Conservation (phyloP, 495 filamentous ascomycete species). For the Xylaria scruposa region DNA sequence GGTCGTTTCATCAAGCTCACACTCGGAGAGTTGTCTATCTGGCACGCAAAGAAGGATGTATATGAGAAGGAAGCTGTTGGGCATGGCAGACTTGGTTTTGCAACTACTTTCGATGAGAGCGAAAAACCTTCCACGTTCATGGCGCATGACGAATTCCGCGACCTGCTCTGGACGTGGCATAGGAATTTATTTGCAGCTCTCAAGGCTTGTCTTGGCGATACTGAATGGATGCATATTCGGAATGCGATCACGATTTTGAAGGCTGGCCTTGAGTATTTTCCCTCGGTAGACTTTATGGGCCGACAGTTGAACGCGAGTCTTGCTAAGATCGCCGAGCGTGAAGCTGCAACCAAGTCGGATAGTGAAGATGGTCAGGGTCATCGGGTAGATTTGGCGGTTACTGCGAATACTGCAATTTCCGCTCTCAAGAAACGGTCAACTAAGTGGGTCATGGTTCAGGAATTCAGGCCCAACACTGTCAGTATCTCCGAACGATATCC, state of each 20-base stretch:
- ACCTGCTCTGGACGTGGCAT: constrained; percentile 90
- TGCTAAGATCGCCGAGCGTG: constrained; percentile 74
- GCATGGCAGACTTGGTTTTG: constrained; percentile 58
- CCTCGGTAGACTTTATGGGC: constrained; percentile 87
- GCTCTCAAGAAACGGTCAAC: constrained; percentile 78
- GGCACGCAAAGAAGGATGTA: constrained; percentile 77
- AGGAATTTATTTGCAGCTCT: constrained; percentile 74
- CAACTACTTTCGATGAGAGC: constrained; percentile 66
- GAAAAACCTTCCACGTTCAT: constrained; percentile 70
- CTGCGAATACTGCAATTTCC: constrained; percentile 84
- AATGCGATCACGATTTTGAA: constrained; percentile 95
- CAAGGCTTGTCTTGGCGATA: constrained; percentile 75
- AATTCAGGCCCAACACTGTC: constrained; percentile 65
- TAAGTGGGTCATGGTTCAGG: constrained; percentile 85
- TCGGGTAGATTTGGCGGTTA: constrained; percentile 87
- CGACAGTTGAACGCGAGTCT: constrained; percentile 71
- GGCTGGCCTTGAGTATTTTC: constrained; percentile 77
- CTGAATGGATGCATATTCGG: constrained; percentile 97
- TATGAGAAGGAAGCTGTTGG: constrained; percentile 82
- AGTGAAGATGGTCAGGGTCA: constrained; percentile 67
- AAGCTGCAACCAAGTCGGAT: constrained; percentile 63
- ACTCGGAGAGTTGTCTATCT: constrained; percentile 75
- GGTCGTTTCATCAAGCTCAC: constrained; percentile 86
- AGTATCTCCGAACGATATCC: constrained; percentile 43
- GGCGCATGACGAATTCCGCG: constrained; percentile 85